Base-by-base conservation (phyloP, 164 flowering plant genomes). In the Liriodendron chinense region DNA sequence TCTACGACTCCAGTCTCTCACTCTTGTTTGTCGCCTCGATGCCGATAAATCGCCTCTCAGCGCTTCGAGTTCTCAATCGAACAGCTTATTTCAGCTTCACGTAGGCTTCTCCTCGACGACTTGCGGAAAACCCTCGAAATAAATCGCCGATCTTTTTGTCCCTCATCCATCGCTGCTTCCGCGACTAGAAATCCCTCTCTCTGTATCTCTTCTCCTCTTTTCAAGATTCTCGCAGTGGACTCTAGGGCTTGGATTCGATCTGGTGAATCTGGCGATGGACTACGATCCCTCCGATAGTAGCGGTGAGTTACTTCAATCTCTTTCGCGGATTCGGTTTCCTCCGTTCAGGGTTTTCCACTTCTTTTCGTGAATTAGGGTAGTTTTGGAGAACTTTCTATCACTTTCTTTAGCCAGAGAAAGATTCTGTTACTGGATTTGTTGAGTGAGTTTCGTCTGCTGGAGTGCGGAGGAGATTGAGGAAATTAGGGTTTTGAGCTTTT, bases 231-330 rank as follows among this genome's bases (percentile, higher is more conserved):
- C 20, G 47, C 69, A 25, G 47, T 34, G 47, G 69, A 65, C 22
- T 67, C 16, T 69, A 3, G 47, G 34, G 13, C 20, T 24, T 23
- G 48, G 68, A 66, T 47, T 73, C 24, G 69, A 63, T 62, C 8
- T 48, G 61, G 67, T 13, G 59, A 62, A 18, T 48, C 78, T 71
- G 79, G 80, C 66, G 25, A 90, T 90, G 91, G 88, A 85, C 56
- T 87, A 87, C 68, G 87, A 72, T 26, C 78, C 82, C 43, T 85
- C 89, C 0, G 94, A 90, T 48, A 88, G 83, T 72, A 81, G 83
- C 65, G 83, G 83, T 81, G 70, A 78, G 81, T 76, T 72, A n/a
- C 69, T 69, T 34, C 13, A n/a, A 22, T 63, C n/a, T 26, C 2
- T 61, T 66, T 13, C 65, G 69, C 48, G 22, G 47, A 43, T 57